phyloP scores from a whole-genome alignment of 2,329 filamentous ascomycete species.

The Fusarium stilboides region DNA sequence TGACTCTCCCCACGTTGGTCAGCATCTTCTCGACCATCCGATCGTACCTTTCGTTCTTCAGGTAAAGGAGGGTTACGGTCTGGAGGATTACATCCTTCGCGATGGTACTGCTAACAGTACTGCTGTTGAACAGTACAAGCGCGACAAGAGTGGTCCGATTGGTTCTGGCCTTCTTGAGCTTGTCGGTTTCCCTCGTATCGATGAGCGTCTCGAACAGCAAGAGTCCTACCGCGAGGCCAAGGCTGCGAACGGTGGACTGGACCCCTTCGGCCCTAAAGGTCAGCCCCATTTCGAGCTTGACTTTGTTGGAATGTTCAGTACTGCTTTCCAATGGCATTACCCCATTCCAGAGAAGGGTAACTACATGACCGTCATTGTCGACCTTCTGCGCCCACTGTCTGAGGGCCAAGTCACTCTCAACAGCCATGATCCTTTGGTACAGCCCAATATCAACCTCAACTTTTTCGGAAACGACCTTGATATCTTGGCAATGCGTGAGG shows the following conservation, averaged over 20 bases:
- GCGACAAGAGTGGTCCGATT: constrained; percentile 57
- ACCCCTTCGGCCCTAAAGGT: constrained; percentile 69
- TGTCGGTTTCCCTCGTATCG: constrained; percentile 71
- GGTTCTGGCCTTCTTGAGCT: constrained; percentile 63
- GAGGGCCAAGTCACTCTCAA: constrained; percentile 69
- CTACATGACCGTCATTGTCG: constrained; percentile 71
- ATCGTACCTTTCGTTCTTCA: constrained; percentile 58
- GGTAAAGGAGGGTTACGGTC: constrained; percentile 58
- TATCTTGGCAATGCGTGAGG: constrained; percentile 72
- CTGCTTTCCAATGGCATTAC: constrained; percentile 65
- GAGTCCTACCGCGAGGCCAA: constrained; percentile 62
- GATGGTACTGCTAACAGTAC: constrained; percentile 34
- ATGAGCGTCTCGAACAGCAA: constrained; percentile 65
- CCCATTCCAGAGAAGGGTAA: constrained; percentile 59
- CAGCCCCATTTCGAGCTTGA: constrained; percentile 75
- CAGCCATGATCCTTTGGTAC: constrained; percentile 69
- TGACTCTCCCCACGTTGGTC: constrained; percentile 74
- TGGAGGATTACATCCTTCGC: constrained; percentile 60
- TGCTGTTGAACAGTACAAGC: constrained; percentile 42
- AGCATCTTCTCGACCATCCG: constrained; percentile 75
- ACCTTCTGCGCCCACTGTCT: constrained; percentile 60
- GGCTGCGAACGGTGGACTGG: constrained; percentile 59
- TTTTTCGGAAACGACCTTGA: constrained; percentile 70
- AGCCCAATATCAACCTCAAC: constrained; percentile 73
- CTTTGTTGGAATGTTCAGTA: constrained; percentile 71